These are phyloP conservation scores for Paecilomyces fulvus DNA, from an alignment of 2,329 filamentous ascomycete species.

Conservation along the genomic window DNA sequence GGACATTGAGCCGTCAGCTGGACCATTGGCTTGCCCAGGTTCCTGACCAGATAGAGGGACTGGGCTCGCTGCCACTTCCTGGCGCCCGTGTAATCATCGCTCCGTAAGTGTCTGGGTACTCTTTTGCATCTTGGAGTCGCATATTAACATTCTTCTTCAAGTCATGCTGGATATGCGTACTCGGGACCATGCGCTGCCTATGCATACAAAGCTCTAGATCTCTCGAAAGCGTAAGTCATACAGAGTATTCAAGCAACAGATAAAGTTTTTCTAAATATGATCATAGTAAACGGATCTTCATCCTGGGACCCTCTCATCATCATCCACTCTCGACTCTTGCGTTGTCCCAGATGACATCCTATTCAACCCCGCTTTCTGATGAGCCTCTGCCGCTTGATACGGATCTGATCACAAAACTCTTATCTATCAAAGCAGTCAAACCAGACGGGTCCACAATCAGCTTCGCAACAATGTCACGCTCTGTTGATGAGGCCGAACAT, in stretches of 20 bases:
- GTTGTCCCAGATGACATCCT: slow-evolving; percentile 58
- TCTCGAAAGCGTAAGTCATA: slow-evolving; percentile 57
- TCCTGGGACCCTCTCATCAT: slow-evolving; percentile 89
- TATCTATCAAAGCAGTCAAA: slow-evolving; percentile 17
- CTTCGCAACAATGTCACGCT: slow-evolving; percentile 50
- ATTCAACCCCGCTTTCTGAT: slow-evolving; percentile 36
- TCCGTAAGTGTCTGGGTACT: slow-evolving; percentile 55
- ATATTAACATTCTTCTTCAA: slow-evolving; percentile 33
- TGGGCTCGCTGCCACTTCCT: slow-evolving; percentile 58
- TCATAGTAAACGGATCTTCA: slow-evolving; percentile 70
- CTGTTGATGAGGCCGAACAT: slow-evolving; percentile 73
- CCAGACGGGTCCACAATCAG: slow-evolving; percentile 23
- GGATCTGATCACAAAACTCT: slow-evolving; percentile 33
- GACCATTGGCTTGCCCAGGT: slow-evolving; percentile 67
- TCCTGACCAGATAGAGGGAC: slow-evolving; percentile 54
- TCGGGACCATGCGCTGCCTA: slow-evolving; percentile 88
- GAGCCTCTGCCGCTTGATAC: slow-evolving; percentile 37
- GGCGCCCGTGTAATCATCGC: slow-evolving; percentile 82
- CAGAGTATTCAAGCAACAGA: neutral
- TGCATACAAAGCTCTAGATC: slow-evolving; percentile 84
- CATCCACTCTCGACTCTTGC: slow-evolving; percentile 71
- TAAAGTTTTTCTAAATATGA: slow-evolving; percentile 4
- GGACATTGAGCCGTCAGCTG: slow-evolving; percentile 59
- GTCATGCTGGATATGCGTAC: slow-evolving; percentile 88
- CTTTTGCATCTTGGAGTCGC: slow-evolving; percentile 17